Base-by-base conservation (phyloP, 805 yeast genomes). In the Kazachstania kunashirensis region DNA sequence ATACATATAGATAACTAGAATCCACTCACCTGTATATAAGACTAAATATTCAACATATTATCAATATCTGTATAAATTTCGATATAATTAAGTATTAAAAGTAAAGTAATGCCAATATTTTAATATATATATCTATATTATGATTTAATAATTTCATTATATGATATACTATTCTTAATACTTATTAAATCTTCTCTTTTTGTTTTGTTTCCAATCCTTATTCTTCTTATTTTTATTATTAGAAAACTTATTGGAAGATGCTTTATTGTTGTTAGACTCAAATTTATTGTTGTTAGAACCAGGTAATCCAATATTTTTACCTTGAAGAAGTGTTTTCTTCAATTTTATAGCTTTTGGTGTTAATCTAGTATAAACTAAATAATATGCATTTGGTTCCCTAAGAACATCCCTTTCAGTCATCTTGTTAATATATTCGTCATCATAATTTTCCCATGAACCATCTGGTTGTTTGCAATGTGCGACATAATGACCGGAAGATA, bases 401-500 rank as follows among this genome's bases (percentile, higher is more conserved):
- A 85, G 65, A 3, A 84, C 95, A 31, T 73, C 76, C 39, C 73
- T 68, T 50, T 84, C 92, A 24, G 79, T 68, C 37, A 84, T 77
- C 41, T 67, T 68, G 51, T 84, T 81, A 47, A 84, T 77, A 51
- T 79, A 76, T 51, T 92, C 98, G 56, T 92, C 98, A 55, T 92
- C 97, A 59, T 89, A 92, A 8, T 85, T 79, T 20, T 85, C 79
- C 98, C 97, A 92, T 2, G 80, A 62, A 2, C 86, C 89, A 59
- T 84, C 92, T 1, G 96, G 95, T 59, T 88, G 96, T 44, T 81
- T 73, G 54, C 95, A 84, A 54, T 84, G 85, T 1, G 95, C 83
- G 41, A 86, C 74, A 53, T 92, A 92, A 59, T 92, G 98, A 3
- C 98, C 98, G 3, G 92, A 78, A 31, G 86, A 77, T 11, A 88